Conservation (phyloP, 83 land plant genomes). For the Picea abies region DNA sequence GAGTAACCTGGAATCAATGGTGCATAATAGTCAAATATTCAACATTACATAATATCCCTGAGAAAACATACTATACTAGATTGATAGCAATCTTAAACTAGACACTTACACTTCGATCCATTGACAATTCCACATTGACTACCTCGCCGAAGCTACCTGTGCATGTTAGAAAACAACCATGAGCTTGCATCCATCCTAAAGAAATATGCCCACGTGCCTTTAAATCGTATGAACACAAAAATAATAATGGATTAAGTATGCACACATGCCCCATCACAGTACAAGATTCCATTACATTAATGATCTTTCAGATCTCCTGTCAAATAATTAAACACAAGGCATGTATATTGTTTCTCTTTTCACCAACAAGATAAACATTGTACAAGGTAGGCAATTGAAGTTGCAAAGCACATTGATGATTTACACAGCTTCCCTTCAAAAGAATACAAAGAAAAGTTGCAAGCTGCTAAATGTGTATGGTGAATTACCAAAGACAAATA, state of each 20-base stretch:
- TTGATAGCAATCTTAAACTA: not conserved
- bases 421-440: no score
- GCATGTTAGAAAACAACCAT: not conserved
- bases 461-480: no score
- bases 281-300: no score
- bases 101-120: conserved; percentile 64
- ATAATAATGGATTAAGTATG: not conserved
- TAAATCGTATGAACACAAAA: not conserved
- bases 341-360: no score
- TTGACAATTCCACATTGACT: conserved; percentile 62
- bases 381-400: no score
- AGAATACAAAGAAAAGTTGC: no score
- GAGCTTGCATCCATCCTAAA: not conserved
- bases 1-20: not conserved
- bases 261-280: no score
- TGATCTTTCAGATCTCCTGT: no score
- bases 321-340: no score
- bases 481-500: no score
- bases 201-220: not conserved
- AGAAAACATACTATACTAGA: not conserved
- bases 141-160: conserved; percentile 82
- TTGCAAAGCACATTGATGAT: no score
- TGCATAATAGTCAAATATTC: not conserved
- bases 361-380: no score
- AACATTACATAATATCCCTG: not conserved